Evolutionary conservation across 257 asterid genomes (phyloP).

Genomic region (Solanum pinnatisectum): DNA sequence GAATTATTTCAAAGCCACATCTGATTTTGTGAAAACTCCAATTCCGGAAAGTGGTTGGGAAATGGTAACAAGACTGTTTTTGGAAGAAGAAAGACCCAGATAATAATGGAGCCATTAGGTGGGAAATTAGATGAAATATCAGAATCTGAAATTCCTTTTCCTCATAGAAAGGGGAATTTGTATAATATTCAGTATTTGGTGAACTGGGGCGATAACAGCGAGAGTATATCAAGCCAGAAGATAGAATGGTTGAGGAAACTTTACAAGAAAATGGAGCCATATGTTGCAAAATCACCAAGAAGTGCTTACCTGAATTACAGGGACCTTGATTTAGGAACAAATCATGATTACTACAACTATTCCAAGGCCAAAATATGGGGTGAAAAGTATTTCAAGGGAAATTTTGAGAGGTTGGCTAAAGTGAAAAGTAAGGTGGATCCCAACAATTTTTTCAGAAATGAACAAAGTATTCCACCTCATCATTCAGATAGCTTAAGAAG

Average conservation of each 20-base stretch:
- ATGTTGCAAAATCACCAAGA: neutral
- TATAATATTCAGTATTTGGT: neutral
- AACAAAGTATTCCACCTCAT: neutral
- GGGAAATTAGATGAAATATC: neutral
- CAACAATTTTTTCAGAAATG: neutral
- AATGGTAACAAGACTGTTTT: neutral
- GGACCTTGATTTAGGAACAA: neutral
- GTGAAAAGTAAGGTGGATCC: neutral
- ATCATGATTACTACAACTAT: neutral
- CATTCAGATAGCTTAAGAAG: neutral
- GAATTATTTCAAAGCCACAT: neutral
- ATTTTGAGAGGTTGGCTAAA: neutral
- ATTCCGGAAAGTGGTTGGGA: neutral
- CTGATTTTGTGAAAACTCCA: neutral
- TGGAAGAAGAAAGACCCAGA: neutral
- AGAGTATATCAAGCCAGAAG: neutral
- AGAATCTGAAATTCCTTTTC: neutral
- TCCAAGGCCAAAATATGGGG: neutral
- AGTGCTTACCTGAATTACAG: neutral
- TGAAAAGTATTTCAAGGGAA: neutral
- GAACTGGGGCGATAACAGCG: neutral
- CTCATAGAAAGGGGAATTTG: neutral
- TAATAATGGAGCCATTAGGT: neutral
- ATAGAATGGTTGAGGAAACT: neutral
- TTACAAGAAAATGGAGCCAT: neutral